A percentile compares a stretch with the other conserved stretches of the same genome.
Conservation (phyloP, 805 yeast species). For the Starmerella vitae region DNA sequence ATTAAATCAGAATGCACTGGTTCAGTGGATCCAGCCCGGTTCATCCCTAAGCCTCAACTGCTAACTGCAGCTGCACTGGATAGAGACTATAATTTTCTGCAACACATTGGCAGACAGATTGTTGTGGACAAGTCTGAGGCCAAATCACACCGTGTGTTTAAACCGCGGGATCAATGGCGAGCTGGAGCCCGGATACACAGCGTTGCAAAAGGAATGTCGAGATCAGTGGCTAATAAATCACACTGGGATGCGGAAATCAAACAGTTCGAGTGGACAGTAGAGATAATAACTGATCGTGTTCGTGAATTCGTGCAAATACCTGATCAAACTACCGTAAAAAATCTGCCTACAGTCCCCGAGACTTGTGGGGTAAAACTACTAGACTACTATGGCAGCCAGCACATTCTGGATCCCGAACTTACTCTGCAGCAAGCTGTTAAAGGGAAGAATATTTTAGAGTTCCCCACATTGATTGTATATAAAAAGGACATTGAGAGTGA, state of each 20-base stretch:
- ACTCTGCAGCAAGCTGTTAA: conserved; percentile 39
- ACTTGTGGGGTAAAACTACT: conserved; percentile 8
- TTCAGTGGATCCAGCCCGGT: conserved; percentile 43
- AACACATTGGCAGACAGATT: conserved; percentile 44
- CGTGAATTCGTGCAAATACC: conserved; percentile 13
- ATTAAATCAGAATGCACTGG: conserved; percentile 52
- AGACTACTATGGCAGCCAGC: conserved; percentile 14
- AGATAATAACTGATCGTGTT: conserved; percentile 30
- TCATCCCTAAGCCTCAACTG: conserved; percentile 38
- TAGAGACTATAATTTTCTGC: conserved; percentile 70
- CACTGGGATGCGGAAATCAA: conserved; percentile 53
- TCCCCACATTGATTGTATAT: conserved; percentile 43
- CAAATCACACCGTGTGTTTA: conserved; percentile 19
- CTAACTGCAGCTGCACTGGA: conserved; percentile 39
- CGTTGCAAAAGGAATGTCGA: conserved; percentile 62
- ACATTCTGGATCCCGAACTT: conserved; percentile 9
- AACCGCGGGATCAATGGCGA: conserved; percentile 32
- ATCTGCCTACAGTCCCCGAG: neutral
- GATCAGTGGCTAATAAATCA: conserved; percentile 50
- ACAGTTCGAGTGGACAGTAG: conserved; percentile 65
- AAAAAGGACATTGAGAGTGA: conserved; percentile 13
- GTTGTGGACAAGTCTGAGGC: conserved; percentile 43
- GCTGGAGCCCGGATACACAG: conserved; percentile 54
- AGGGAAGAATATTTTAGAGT: conserved; percentile 56
- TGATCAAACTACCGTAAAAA: conserved; percentile 12